Conservation (phyloP, 257 asterid species). For the Plantago ovata region DNA sequence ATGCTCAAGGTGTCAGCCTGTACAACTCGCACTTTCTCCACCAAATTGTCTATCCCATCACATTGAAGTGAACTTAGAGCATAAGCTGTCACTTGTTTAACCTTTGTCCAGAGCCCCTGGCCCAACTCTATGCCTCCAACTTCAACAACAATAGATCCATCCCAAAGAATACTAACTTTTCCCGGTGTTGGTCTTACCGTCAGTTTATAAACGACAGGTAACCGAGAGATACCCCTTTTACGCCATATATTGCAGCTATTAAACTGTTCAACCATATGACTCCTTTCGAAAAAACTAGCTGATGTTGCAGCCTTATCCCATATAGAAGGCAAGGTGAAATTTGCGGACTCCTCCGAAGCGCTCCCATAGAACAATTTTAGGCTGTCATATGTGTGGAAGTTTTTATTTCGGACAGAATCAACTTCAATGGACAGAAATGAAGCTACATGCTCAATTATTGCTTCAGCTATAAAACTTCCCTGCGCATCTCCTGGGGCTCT, state of each 20-base stretch:
- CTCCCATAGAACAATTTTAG: conserved; percentile 36
- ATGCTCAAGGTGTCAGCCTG: conserved; percentile 71
- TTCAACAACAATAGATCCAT: conserved; percentile 70
- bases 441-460: conserved; percentile 59
- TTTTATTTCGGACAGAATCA: conserved; percentile 43
- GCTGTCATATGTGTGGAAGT: conserved; percentile 61
- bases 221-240: conserved; percentile 70
- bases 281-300: conserved; percentile 37
- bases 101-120: conserved; percentile 85
- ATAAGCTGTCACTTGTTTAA: conserved; percentile 58
- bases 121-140: conserved; percentile 81
- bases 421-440: conserved; percentile 43
- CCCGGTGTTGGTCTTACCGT: conserved; percentile 43
- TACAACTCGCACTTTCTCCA: conserved; percentile 60
- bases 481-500: conserved; percentile 81
- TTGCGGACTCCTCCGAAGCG: conserved; percentile 31
- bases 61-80: conserved; percentile 48
- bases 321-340: conserved; percentile 52
- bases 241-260: conserved; percentile 41
- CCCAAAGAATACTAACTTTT: conserved; percentile 64
- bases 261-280: conserved; percentile 29
- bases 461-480: conserved; percentile 69
- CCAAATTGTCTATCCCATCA: conserved; percentile 41
- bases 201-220: conserved; percentile 45
- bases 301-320: conserved; percentile 55